Base-by-base conservation (phyloP, 441 rosid species). In the Cnidoscolus chayamansa region DNA sequence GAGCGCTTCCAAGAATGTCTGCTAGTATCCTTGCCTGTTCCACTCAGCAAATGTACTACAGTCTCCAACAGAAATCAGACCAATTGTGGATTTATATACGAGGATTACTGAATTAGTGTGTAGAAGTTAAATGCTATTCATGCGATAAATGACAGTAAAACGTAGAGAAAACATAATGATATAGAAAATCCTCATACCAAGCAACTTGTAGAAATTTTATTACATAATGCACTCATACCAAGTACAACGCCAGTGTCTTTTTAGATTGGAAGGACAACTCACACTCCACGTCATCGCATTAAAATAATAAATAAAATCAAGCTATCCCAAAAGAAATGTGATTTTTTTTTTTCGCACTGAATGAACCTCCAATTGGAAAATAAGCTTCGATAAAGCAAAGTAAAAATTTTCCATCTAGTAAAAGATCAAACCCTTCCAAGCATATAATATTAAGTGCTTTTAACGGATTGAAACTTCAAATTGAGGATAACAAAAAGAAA, bases 1-100 rank as follows among this genome's bases (percentile, higher is more conserved):
- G 93, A 86, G 75, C 66, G 84, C 81, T 73, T 82, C 93, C 96
- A 88, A 10, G 87, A 77, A 66, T 90, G 93, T 60, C 82, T 79
- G 47, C 89, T 91, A 56, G 74, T 73, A 76, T 89, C 96, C 81
- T 88, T 92, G 72, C 79, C 86, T 35, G 76, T 72, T 76, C 85
- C 94, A 86, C 71, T 80, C 45, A 73, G 84, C 77, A 84, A 77
- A 79, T 79, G 81, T 65, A 25, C 25, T 89, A 80, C 51, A 78
- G 37, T 63, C 10, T 75, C 74, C 54, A 67, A 31, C 32, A 74
- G 67, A n/a, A 75, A 77, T 66, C 65, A 76, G 72, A 71, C 65
- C 15, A 60, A 64, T 25, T 25, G 25, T 25, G 47, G 8, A 25
- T 43, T 77, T 8, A 60, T 6, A 60, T 60, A 8, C 32, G 1